Evolutionary conservation across 2,329 filamentous ascomycete species (phyloP), one percentile per base, ranked within the genome.

Genomic region (Arthrobotrys musiformis): DNA sequence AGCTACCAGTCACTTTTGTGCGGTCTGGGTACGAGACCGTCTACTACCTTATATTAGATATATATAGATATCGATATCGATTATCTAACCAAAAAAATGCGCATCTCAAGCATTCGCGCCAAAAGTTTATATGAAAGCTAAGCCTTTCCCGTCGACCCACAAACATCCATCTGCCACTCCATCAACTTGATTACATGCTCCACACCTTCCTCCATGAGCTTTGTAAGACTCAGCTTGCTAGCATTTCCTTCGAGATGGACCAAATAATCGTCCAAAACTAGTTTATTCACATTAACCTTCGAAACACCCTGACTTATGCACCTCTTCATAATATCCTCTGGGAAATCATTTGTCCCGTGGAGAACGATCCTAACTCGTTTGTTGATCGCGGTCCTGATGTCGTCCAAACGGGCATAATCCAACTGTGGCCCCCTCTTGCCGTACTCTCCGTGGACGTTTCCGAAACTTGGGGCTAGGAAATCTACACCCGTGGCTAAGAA

Each of bases 401-500:
- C 82, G n/a, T 84, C 81, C 2, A 88, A 83, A 76, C 81, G 82
- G 19, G 86, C 87, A 81, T 88, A 90, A 80, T 91, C 90, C 17
- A 91, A 82, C 81, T 86, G 85, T 24, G 90, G 88, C 0, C 90
- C 91, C 15, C 88, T 84, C 0, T 88, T 86, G 0, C 90, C 90
- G 83, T 93, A 93, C 80, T 90, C 88, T 4, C 91, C 91, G 83
- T 93, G 91, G 50, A 93, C 89, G 80, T 93, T 93, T 2, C 91
- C 91, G 83, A 93, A 92, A 0, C 90, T 90, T 0, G 91, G 91
- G 1, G 91, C 91, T 13, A 93, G 84, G 84, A 90, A 90, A 80
- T 93, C 89, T 81, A 93, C 91, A 0, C 90, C 91, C 9, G 90
- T 91, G 1, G 85, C 86, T 2, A 92, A 87, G 80, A 93, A 93